phyloP scores from a whole-genome alignment of 2,329 filamentous ascomycete species.

The Monilinia vaccinii-corymbosi region DNA sequence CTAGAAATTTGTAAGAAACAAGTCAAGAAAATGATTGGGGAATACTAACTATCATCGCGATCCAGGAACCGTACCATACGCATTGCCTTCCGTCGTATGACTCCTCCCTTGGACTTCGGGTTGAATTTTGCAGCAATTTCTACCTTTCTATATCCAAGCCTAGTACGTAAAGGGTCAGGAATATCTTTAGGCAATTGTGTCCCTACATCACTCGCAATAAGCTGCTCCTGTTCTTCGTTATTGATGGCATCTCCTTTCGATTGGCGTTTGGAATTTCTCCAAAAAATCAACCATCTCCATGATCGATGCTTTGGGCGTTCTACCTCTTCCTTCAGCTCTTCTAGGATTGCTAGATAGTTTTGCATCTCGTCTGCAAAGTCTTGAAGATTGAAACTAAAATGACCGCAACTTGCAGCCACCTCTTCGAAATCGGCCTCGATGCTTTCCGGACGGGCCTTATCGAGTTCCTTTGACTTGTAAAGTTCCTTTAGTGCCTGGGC shows the following conservation, averaged over 20 bases:
- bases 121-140: conserved; percentile 11
- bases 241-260: conserved; percentile 4
- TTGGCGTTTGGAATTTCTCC: conserved; percentile 38
- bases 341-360: conserved; percentile 71
- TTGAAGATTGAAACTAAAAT: conserved; percentile 87
- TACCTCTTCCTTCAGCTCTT: conserved; percentile 69
- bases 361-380: conserved; percentile 88
- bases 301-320: conserved; percentile 52
- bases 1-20: conserved; percentile 19
- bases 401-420: conserved; percentile 92
- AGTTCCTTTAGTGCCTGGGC: conserved; percentile 67
- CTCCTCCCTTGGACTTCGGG: conserved; percentile 5
- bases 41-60: conserved; percentile 50
- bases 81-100: conserved; percentile 39
- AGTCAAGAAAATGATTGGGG: conserved; percentile 15
- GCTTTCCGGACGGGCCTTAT: conserved; percentile 57
- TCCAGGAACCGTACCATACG: conserved; percentile 46
- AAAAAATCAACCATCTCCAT: conserved; percentile 85
- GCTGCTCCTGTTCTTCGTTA: conserved; percentile 24
- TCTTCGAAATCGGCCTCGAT: conserved; percentile 92
- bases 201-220: conserved; percentile 16
- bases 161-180: conserved; percentile 11
- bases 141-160: conserved; percentile 18
- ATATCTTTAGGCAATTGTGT: conserved; percentile 20
- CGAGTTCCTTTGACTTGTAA: conserved; percentile 70